phyloP scores from a whole-genome alignment of 176 grass and related monocot genomes.

The Canna indica region DNA sequence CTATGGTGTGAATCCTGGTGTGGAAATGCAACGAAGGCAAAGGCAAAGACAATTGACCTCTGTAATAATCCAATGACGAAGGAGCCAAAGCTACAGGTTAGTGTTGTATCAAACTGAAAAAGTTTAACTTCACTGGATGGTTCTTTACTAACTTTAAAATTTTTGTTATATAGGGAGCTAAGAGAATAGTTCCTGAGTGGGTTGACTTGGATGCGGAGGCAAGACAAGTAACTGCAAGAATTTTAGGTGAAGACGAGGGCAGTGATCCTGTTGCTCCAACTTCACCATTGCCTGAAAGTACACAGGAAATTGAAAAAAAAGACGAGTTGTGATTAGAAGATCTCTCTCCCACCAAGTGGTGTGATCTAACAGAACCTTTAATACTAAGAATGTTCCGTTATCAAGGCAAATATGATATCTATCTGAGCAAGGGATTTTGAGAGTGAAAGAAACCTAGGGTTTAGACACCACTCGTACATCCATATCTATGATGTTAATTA shows the following conservation, averaged over 20 bases:
- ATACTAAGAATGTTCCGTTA: too few relatives aligned
- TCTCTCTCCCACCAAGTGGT: neutral
- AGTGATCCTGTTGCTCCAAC: neutral
- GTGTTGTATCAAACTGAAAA: neutral
- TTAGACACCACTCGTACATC: too few relatives aligned
- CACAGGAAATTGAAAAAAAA: neutral
- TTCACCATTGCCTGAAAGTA: neutral
- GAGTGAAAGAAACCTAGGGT: too few relatives aligned
- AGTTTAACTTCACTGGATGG: neutral
- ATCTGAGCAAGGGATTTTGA: too few relatives aligned
- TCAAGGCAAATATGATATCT: too few relatives aligned
- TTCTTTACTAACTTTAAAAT: neutral
- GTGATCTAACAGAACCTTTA: neutral
- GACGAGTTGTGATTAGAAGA: neutral
- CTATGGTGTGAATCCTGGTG: constrained; percentile 99
- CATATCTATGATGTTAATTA: too few relatives aligned
- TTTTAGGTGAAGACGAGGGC: constrained; percentile 47
- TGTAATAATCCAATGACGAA: constrained; percentile 99
- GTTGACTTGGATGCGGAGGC: constrained; percentile 71
- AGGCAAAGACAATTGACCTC: constrained; percentile 93
- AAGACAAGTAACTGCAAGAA: constrained; percentile 49
- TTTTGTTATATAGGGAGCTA: constrained; percentile 53
- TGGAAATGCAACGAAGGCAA: constrained; percentile 83
- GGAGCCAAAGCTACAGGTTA: constrained; percentile 96
- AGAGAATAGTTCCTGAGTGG: constrained; percentile 92